A percentile compares a stretch with the other conserved stretches of the same genome.
phyloP scores from a whole-genome alignment of 2,329 filamentous ascomycete species.

The Exophiala xenobiotica region DNA sequence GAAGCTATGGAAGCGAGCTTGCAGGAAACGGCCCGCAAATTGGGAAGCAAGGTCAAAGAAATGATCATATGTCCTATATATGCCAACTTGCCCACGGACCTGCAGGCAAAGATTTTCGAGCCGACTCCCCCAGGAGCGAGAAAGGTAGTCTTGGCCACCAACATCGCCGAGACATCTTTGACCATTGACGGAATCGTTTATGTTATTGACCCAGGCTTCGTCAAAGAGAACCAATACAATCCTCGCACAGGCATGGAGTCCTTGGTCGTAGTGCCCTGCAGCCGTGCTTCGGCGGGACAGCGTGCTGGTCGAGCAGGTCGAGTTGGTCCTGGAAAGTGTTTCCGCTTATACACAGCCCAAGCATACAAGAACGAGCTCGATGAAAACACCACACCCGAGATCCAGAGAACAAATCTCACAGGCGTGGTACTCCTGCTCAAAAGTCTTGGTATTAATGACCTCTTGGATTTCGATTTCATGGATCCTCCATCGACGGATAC shows the following conservation, averaged over 20 bases:
- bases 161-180: constrained; percentile 93
- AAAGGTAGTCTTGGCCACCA: constrained; percentile 92
- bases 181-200: constrained; percentile 96
- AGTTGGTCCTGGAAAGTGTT: constrained; percentile 88
- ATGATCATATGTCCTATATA: constrained; percentile 93
- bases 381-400: constrained; percentile 87
- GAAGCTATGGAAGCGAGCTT: constrained; percentile 82
- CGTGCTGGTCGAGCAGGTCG: constrained; percentile 88
- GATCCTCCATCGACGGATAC: constrained; percentile 88
- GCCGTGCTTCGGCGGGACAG: constrained; percentile 88
- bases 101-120: constrained; percentile 92
- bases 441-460: constrained; percentile 87
- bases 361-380: constrained; percentile 94
- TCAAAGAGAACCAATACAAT: constrained; percentile 94
- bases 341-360: constrained; percentile 89
- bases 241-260: constrained; percentile 90
- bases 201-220: constrained; percentile 92
- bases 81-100: constrained; percentile 83
- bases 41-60: constrained; percentile 80
- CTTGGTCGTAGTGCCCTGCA: constrained; percentile 85
- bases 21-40: constrained; percentile 79
- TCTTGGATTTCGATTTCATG: constrained; percentile 98
- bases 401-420: constrained; percentile 86
- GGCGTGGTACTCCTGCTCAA: constrained; percentile 95
- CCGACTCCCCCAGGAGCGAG: constrained; percentile 80